phyloP scores from a whole-genome alignment of 2,329 filamentous ascomycete species.

The Diaporthe vexans region DNA sequence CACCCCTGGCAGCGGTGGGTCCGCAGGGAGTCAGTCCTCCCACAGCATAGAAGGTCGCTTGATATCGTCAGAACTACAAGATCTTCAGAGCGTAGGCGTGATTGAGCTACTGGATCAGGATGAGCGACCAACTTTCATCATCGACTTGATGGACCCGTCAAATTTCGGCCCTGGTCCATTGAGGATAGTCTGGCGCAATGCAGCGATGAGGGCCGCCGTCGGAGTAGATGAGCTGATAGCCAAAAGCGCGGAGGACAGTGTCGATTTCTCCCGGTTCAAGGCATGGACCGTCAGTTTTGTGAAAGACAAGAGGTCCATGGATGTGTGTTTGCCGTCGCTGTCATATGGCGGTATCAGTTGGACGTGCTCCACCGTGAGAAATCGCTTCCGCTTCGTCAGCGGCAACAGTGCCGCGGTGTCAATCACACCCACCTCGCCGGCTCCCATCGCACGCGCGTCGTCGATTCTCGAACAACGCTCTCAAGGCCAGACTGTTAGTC shows the following conservation, averaged over 20 bases:
- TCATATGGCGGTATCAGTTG: constrained; percentile 76
- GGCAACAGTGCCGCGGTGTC: constrained; percentile 60
- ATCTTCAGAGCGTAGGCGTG: constrained; percentile 75
- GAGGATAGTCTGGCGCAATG: constrained; percentile 77
- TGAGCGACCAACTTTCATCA: constrained; percentile 80
- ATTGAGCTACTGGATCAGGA: constrained; percentile 83
- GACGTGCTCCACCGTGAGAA: constrained; percentile 78
- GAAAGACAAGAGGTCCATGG: constrained; percentile 65
- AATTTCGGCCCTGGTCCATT: constrained; percentile 69
- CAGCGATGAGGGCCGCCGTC: constrained; percentile 71
- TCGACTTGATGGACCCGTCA: constrained; percentile 74
- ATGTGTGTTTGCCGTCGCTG: constrained; percentile 67
- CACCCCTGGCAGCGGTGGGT: constrained; percentile 66
- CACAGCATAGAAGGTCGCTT: constrained; percentile 66
- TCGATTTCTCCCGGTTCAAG: constrained; percentile 75
- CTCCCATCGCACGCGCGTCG: constrained; percentile 54
- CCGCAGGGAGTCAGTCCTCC: constrained; percentile 65
- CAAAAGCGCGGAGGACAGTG: constrained; percentile 59
- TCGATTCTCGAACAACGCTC: constrained; percentile 52
- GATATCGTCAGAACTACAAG: constrained; percentile 63
- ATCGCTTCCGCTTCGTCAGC: constrained; percentile 77
- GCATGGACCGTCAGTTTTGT: constrained; percentile 74
- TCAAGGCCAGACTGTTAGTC: constrained; percentile 53
- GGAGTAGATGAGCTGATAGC: constrained; percentile 69
- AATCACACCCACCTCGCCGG: constrained; percentile 57